phyloP scores from a whole-genome alignment of 441 rosid species.

The Aquilaria agallochum region DNA sequence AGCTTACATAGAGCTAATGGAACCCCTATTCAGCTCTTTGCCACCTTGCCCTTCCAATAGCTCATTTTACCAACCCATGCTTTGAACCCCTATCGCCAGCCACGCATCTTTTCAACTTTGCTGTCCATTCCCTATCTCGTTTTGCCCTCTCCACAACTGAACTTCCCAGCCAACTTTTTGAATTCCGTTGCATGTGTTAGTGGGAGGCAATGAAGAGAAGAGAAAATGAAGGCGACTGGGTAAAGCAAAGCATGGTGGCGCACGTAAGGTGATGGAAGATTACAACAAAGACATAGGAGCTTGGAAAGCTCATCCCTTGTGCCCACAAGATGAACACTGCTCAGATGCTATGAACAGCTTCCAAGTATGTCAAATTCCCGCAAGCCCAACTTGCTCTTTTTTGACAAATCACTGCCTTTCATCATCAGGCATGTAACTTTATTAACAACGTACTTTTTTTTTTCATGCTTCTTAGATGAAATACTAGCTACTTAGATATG shows the following conservation, averaged over 20 bases:
- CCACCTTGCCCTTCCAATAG: too few species aligned
- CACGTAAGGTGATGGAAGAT: slow-evolving; percentile 74
- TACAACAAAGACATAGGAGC: slow-evolving; percentile 69
- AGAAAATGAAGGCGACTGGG: slow-evolving; percentile 31
- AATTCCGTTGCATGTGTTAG: neutral
- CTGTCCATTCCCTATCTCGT: too few species aligned
- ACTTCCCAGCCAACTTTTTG: too few species aligned
- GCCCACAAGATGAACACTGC: slow-evolving; percentile 77
- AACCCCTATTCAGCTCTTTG: too few species aligned
- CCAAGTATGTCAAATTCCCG: slow-evolving; percentile 61
- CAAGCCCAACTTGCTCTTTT: slow-evolving; percentile 58
- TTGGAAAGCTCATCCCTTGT: slow-evolving; percentile 69
- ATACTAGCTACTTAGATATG: too few species aligned
- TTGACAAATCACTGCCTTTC: slow-evolving; percentile 20
- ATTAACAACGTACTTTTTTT: neutral
- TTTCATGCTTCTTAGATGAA: too few species aligned
- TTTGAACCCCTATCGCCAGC: too few species aligned
- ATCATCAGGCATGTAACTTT: slow-evolving; percentile 16
- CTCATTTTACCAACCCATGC: too few species aligned
- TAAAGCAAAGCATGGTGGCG: slow-evolving; percentile 67
- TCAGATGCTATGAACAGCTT: slow-evolving; percentile 72
- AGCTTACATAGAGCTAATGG: too few species aligned
- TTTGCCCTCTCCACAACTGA: too few species aligned
- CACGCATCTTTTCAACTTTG: too few species aligned
- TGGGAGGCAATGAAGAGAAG: neutral